Evolutionary conservation across 176 grass and related monocot genomes (phyloP).

Genomic region (Tuctoria greenei): DNA sequence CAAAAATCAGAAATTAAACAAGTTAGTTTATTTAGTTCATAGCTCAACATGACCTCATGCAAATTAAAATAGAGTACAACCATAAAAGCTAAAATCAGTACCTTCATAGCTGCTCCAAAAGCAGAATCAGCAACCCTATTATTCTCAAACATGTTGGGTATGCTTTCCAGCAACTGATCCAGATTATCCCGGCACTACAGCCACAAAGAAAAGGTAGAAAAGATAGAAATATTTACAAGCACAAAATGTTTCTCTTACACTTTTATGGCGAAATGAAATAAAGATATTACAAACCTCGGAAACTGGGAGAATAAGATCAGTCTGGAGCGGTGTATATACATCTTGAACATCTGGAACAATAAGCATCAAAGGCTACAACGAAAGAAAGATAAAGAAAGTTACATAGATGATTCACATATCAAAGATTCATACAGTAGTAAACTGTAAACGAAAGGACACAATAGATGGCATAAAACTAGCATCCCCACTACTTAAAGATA

Average conservation of each 20-base stretch:
- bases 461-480: constrained; percentile 19
- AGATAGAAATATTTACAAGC: constrained; percentile 3
- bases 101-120: constrained; percentile 88
- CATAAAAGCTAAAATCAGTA: constrained; percentile 30
- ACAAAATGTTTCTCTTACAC: constrained; percentile 8
- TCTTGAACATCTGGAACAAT: constrained; percentile 83
- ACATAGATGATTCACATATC: background rate
- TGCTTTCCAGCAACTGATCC: constrained; percentile 86
- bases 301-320: constrained; percentile 72
- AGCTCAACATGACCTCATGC: background rate
- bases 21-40: background rate
- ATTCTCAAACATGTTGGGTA: constrained; percentile 78
- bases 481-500: no score
- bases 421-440: constrained; percentile 15
- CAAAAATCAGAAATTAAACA: background rate
- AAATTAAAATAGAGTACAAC: constrained; percentile 12
- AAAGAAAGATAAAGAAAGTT: constrained; percentile 9
- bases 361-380: constrained; percentile 74
- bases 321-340: constrained; percentile 82
- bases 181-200: constrained; percentile 76
- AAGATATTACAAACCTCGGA: constrained; percentile 51
- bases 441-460: background rate
- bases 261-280: constrained; percentile 3
- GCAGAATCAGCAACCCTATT: constrained; percentile 83
- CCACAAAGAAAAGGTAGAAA: background rate